Conservation (phyloP, 2,329 filamentous ascomycete genomes). For the Fonsecaea pedrosoi region DNA sequence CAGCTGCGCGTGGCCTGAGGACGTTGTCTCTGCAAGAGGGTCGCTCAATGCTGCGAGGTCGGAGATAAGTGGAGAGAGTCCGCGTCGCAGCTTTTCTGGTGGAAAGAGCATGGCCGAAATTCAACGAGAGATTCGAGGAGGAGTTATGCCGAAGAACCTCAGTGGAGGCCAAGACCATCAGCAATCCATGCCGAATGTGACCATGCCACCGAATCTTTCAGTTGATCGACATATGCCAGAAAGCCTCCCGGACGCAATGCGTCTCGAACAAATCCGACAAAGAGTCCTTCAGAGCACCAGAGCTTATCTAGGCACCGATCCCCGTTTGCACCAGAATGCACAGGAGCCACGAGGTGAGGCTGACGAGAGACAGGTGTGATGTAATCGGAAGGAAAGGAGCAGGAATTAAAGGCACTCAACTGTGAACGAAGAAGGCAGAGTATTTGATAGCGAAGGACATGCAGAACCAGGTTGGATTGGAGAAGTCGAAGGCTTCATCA, state of each 20-base stretch:
- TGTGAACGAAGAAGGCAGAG: neutral
- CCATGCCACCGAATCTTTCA: neutral
- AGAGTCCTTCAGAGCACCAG: conserved; percentile 7
- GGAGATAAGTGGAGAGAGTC: neutral
- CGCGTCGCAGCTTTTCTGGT: neutral
- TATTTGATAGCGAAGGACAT: neutral
- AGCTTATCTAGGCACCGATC: conserved; percentile 2
- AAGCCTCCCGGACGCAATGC: neutral
- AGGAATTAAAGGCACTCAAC: neutral
- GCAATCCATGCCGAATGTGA: neutral
- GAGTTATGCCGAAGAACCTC: neutral
- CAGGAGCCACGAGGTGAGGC: neutral
- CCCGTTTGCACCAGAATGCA: neutral
- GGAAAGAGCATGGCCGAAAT: neutral
- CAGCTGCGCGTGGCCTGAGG: neutral
- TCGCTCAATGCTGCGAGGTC: neutral
- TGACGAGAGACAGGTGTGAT: neutral
- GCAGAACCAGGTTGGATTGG: neutral
- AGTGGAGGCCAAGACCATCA: neutral
- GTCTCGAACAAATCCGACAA: conserved; percentile 7
- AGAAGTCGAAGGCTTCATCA: neutral
- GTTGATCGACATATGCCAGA: neutral
- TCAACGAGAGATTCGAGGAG: neutral
- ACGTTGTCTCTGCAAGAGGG: neutral
- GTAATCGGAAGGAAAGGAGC: neutral